Evolutionary conservation across 2,329 filamentous ascomycete genomes (phyloP).

Genomic region (Aspergillus piperis): DNA sequence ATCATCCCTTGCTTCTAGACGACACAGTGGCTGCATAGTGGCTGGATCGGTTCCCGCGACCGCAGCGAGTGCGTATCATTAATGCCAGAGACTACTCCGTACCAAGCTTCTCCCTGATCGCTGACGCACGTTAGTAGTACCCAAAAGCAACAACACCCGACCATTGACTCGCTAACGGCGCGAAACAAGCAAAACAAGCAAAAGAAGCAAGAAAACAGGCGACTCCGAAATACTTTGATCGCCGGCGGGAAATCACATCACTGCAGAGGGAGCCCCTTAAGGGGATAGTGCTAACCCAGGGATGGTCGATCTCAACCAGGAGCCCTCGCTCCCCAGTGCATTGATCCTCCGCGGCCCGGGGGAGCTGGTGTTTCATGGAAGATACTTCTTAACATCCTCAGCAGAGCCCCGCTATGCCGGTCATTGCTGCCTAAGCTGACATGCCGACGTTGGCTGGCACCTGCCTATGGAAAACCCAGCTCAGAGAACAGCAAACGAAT

Average conservation of each 20-base stretch:
- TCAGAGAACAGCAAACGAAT: background rate
- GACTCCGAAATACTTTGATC: background rate
- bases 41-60: background rate
- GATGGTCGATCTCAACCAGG: background rate
- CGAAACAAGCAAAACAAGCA: background rate
- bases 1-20: background rate
- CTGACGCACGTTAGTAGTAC: background rate
- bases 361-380: background rate
- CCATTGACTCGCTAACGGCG: background rate
- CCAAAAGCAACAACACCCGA: background rate
- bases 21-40: background rate
- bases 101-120: background rate
- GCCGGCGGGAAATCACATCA: background rate
- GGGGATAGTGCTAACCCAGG: background rate
- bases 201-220: background rate
- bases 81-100: background rate
- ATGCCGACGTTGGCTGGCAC: background rate
- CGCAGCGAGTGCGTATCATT: background rate
- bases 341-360: background rate
- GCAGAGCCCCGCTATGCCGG: background rate
- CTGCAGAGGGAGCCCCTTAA: background rate
- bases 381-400: background rate
- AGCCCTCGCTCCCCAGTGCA: background rate
- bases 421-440: background rate
- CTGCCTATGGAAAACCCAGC: background rate